phyloP scores from a whole-genome alignment of 768 basidiomycete genomes.

The Boletus rubroflammeus region DNA sequence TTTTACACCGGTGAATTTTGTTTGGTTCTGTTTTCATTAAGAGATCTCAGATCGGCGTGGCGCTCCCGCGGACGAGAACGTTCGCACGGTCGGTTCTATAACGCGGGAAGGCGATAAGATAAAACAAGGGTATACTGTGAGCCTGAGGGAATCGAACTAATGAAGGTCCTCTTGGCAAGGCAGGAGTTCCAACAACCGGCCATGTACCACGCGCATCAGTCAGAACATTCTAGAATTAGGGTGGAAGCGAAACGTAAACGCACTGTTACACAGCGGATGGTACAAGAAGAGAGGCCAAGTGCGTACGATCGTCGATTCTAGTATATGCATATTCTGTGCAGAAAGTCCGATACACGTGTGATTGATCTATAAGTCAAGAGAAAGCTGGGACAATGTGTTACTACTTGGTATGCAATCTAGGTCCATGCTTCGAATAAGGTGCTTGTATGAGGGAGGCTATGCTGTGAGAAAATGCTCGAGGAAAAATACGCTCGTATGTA shows the following conservation, averaged over 20 bases:
- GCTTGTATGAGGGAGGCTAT: conserved; percentile 9
- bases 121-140: neutral
- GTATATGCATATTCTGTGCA: conserved; percentile 4
- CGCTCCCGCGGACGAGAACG: neutral
- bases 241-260: conserved; percentile 6
- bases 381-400: conserved; percentile 1
- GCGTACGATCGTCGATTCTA: conserved; percentile 15
- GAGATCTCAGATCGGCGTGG: neutral
- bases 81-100: neutral
- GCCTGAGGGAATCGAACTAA: conserved; percentile 1
- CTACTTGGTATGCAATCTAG: conserved; percentile 14
- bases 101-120: conserved; percentile 1
- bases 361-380: conserved; percentile 14
- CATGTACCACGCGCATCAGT: neutral
- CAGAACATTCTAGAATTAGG: conserved; percentile 3
- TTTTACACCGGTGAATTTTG: neutral
- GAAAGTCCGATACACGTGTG: conserved; percentile 10
- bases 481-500: neutral
- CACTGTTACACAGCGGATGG: neutral
- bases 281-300: conserved; percentile 20
- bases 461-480: conserved; percentile 6
- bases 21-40: conserved; percentile 14
- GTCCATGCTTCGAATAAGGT: conserved; percentile 12
- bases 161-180: neutral
- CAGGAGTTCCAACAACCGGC: neutral